Percentiles rank a stretch among this genome's conserved stretches.
Evolutionary conservation across 805 yeast species (phyloP).

Genomic region (Ogataea philodendri): DNA sequence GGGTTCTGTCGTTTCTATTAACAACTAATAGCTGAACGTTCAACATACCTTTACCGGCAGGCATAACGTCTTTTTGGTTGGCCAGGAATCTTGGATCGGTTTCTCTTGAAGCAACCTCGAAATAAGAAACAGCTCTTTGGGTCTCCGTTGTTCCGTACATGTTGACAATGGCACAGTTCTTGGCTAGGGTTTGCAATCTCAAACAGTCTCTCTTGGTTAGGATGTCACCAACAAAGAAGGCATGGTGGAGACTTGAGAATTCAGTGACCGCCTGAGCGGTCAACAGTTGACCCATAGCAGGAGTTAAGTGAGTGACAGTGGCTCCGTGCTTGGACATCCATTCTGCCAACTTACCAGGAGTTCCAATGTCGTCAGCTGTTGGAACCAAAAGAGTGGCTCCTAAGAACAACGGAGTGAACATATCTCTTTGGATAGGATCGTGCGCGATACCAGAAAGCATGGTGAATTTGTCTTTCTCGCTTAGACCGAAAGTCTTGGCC

Average conservation of each 20-base stretch:
- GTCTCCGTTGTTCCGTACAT: constrained; percentile 99
- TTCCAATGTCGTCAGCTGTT: constrained; percentile 95
- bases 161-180: constrained; percentile 85
- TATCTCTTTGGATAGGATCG: constrained; percentile 98
- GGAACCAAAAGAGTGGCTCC: constrained; percentile 95
- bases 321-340: constrained; percentile 95
- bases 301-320: constrained; percentile 95
- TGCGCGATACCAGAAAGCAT: constrained; percentile 99
- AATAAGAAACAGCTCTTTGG: constrained; percentile 95
- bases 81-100: constrained; percentile 72
- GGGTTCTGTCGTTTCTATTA: constrained; percentile 82
- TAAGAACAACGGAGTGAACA: constrained; percentile 94
- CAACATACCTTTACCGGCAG: constrained; percentile 97
- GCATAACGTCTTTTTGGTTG: constrained; percentile 90
- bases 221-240: constrained; percentile 97
- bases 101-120: constrained; percentile 74
- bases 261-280: constrained; percentile 93
- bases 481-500: constrained; percentile 78
- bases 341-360: constrained; percentile 95
- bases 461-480: constrained; percentile 83
- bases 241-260: constrained; percentile 86
- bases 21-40: constrained; percentile 94
- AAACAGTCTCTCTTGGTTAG: constrained; percentile 95
- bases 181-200: constrained; percentile 87
- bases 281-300: constrained; percentile 98